Percentiles rank a stretch among this genome's conserved stretches.
Evolutionary conservation across 306 rosid genomes (phyloP).

Genomic region (Quercus gilva): DNA sequence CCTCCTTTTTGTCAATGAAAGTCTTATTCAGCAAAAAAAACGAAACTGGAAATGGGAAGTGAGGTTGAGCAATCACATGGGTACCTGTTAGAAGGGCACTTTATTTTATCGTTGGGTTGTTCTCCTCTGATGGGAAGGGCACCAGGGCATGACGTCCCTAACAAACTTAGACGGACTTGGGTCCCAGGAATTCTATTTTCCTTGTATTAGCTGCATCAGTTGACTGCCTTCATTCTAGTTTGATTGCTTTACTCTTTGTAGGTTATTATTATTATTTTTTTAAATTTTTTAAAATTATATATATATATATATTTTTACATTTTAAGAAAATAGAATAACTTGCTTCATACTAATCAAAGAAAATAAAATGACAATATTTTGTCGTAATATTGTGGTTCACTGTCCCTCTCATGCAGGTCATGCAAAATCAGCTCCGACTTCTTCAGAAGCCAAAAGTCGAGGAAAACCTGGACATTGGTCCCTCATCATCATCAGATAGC

Average conservation of each 20-base stretch:
- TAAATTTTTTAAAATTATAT: background rate
- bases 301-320: background rate
- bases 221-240: background rate
- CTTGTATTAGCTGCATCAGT: background rate
- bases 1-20: too few species aligned
- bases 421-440: constrained; percentile 60
- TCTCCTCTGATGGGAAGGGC: too few species aligned
- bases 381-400: background rate
- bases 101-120: too few species aligned
- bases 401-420: constrained; percentile 33
- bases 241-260: background rate
- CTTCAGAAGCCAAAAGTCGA: constrained; percentile 43
- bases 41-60: too few species aligned
- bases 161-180: background rate
- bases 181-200: background rate
- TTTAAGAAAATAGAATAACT: background rate
- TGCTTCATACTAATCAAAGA: background rate
- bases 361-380: background rate
- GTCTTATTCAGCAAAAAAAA: too few species aligned
- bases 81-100: too few species aligned
- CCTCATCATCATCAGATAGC: constrained; percentile 36
- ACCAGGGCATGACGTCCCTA: background rate
- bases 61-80: too few species aligned
- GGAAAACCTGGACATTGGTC: constrained; percentile 23
- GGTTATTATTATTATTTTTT: background rate